phyloP scores from a whole-genome alignment of 768 basidiomycete species.

The Suillus bovinus region DNA sequence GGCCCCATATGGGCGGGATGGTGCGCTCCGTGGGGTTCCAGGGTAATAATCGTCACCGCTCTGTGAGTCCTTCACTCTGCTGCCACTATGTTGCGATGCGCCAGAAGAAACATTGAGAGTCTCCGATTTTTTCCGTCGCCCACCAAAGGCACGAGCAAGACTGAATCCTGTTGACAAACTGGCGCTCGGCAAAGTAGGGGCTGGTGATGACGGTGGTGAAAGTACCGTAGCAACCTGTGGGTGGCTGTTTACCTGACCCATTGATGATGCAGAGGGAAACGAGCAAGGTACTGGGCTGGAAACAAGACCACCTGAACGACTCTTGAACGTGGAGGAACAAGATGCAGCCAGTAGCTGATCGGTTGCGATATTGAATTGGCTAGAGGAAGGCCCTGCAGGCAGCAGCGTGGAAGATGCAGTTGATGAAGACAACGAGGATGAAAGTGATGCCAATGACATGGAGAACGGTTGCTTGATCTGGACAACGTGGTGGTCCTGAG shows the following conservation, averaged over 20 bases:
- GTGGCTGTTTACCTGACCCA: conserved; percentile 37
- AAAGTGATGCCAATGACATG: conserved; percentile 41
- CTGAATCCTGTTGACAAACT: conserved; percentile 26
- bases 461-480: conserved; percentile 39
- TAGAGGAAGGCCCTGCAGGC: conserved; percentile 37
- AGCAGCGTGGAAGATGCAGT: conserved; percentile 41
- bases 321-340: conserved; percentile 37
- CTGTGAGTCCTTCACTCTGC: conserved; percentile 21
- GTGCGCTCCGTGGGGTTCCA: conserved; percentile 13
- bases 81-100: conserved; percentile 19
- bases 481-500: conserved; percentile 28
- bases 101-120: conserved; percentile 17
- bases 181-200: conserved; percentile 24
- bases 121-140: conserved; percentile 36
- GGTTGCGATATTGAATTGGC: conserved; percentile 41
- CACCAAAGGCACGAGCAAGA: conserved; percentile 32
- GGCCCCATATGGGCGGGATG: conserved; percentile 27
- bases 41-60: conserved; percentile 17
- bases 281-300: conserved; percentile 23
- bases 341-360: conserved; percentile 42
- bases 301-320: conserved; percentile 28
- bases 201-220: conserved; percentile 28
- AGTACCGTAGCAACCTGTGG: conserved; percentile 25
- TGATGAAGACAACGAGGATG: conserved; percentile 48
- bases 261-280: conserved; percentile 28